Evolutionary conservation across 257 asterid genomes (phyloP).

Genomic region (Solanum gandarillasii): DNA sequence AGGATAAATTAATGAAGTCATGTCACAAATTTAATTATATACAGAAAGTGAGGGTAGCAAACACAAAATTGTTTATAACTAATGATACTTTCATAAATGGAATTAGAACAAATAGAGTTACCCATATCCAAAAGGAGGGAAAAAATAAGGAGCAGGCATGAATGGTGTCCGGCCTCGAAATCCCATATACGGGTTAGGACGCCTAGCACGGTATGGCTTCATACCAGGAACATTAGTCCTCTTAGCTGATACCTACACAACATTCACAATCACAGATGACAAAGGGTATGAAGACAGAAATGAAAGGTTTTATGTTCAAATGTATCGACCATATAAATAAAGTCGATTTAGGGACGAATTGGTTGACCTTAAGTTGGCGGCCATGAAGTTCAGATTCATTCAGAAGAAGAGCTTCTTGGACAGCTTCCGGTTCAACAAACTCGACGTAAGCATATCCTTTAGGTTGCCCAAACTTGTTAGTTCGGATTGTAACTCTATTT

Average conservation of each 20-base stretch:
- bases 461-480: slow-evolving; percentile 95
- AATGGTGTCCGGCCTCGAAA: slow-evolving; percentile 65
- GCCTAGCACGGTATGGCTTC: slow-evolving; percentile 77
- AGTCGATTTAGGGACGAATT: neutral
- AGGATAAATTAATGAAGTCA: neutral
- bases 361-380: slow-evolving; percentile 77
- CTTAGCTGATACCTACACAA: slow-evolving; percentile 57
- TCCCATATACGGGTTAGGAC: slow-evolving; percentile 50
- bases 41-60: neutral
- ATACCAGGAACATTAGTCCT: slow-evolving; percentile 95
- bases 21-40: neutral
- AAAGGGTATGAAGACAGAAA: neutral
- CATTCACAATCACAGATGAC: neutral
- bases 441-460: slow-evolving; percentile 95
- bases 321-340: neutral
- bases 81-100: neutral
- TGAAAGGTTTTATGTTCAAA: neutral
- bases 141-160: slow-evolving; percentile 45
- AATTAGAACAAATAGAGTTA: neutral
- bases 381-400: slow-evolving; percentile 94
- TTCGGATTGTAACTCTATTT: slow-evolving; percentile 87
- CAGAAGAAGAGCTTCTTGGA: slow-evolving; percentile 76
- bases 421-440: slow-evolving; percentile 72
- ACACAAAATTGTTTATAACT: neutral
- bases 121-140: slow-evolving; percentile 82